Base-by-base conservation (phyloP, 768 basidiomycete species). In the Leccinum subgranulosum region DNA sequence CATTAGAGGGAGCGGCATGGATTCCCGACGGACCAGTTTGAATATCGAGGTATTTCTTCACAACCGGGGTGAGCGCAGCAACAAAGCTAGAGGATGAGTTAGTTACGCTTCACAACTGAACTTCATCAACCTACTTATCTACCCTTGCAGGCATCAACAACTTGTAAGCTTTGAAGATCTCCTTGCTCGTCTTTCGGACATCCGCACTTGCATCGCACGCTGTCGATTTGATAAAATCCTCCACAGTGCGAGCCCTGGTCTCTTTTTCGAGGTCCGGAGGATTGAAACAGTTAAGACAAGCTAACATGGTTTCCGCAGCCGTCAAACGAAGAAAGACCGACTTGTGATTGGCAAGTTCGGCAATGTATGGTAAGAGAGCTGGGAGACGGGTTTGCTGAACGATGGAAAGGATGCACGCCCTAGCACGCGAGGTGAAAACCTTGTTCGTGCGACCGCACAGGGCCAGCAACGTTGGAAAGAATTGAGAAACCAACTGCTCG, bases 201-300 rank as follows among this genome's bases (percentile, higher is more conserved):
- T 92, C 91, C 25, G 86, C 84, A 65, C 80, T 88, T 5, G 89
- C 82, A 70, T 94, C 92, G 28, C 82, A 80, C 14, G 84, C 87
- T 2, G 87, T 82, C 9, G 72, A 64, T 57, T 79, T 84, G 62
- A 94, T 89, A 49, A 90, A 79, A 11, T 71, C 76, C 69, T 94
- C 92, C 27, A 94, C 76, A 41, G 88, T 84, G 47, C 76, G 76
- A 1, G 83, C 85, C 15, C 87, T 76, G 0, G 74, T 58, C 49
- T 90, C 88, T 68, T 82, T 87, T 70, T 89, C 88, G 29, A 92
- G 69, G 62, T 92, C 88, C 0, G 88, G 88, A 9, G 90, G 90
- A 70, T 89, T 90, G 68, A 85, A 86, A 63, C 81, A 85, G 58
- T 88, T 88, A 53, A 93, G 74, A 60, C 85, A 87, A 15, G 79